Conservation (phyloP, 768 basidiomycete species). For the Auricularia sp. region DNA sequence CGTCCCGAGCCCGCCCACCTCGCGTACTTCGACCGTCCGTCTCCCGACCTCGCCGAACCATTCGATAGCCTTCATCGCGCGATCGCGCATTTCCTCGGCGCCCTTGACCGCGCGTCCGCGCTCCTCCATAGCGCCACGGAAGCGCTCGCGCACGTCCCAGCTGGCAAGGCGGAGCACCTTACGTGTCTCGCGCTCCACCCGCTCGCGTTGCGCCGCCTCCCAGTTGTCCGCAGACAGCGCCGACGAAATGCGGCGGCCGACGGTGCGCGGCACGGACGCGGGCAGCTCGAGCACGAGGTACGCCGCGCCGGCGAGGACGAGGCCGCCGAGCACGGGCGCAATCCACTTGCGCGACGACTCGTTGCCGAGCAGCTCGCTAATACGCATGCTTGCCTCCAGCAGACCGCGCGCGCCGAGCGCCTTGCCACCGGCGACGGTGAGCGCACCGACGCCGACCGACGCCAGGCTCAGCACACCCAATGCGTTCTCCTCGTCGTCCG, state of each 20-base stretch:
- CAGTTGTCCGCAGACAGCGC: constrained; percentile 52
- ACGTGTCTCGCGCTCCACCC: constrained; percentile 77
- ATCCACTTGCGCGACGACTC: constrained; percentile 78
- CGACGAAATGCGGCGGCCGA: constrained; percentile 73
- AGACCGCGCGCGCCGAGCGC: constrained; percentile 64
- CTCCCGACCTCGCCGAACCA: constrained; percentile 56
- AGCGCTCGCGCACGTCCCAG: constrained; percentile 82
- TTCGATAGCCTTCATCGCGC: constrained; percentile 57
- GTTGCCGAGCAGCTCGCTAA: constrained; percentile 72
- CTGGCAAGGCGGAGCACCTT: constrained; percentile 86
- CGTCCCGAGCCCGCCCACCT: not conserved
- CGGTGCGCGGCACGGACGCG: constrained; percentile 74
- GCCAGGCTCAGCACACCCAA: constrained; percentile 62
- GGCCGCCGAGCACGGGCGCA: constrained; percentile 73
- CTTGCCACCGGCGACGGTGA: constrained; percentile 85
- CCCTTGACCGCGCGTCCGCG: constrained; percentile 62
- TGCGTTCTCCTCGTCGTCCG: constrained; percentile 32
- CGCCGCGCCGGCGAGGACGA: constrained; percentile 59
- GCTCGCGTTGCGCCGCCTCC: constrained; percentile 53
- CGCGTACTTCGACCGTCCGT: constrained; percentile 14
- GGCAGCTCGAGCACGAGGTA: constrained; percentile 87
- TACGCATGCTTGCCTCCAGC: constrained; percentile 66
- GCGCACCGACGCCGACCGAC: constrained; percentile 70
- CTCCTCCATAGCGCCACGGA: constrained; percentile 73
- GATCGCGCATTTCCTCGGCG: constrained; percentile 66